Evolutionary conservation across 352 stramenopile species (phyloP).

Genomic region (Phytopythium chamaehyphon): DNA sequence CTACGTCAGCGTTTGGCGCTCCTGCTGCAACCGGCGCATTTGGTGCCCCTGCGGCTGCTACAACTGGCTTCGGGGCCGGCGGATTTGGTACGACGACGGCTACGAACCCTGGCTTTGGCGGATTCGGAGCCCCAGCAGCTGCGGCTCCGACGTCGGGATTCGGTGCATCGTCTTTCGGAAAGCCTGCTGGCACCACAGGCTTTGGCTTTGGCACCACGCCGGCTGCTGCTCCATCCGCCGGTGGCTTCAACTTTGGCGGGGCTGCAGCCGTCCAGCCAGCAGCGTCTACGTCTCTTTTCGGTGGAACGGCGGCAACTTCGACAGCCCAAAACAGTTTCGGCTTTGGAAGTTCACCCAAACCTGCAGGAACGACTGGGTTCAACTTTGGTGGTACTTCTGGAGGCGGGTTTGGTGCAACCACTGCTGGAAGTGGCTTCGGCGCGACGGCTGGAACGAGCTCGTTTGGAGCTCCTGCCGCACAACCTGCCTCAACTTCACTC

Average conservation of each 20-base stretch:
- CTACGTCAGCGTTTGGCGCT: conserved; percentile 26
- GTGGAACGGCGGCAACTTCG: neutral
- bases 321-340: neutral
- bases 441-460: conserved; percentile 16
- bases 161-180: conserved; percentile 3
- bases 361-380: neutral
- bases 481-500: conserved; percentile 4
- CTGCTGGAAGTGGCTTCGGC: conserved; percentile 25
- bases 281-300: neutral
- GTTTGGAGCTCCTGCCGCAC: conserved; percentile 7
- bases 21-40: conserved; percentile 35
- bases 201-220: conserved; percentile 10
- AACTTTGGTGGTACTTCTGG: conserved; percentile 12
- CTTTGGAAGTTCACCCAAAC: neutral
- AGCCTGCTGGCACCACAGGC: conserved; percentile 1
- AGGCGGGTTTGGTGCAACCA: conserved; percentile 10
- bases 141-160: conserved; percentile 3
- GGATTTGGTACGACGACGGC: conserved; percentile 11
- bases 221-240: neutral
- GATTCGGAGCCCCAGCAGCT: conserved; percentile 25
- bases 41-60: conserved; percentile 28
- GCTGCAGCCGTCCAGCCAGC: conserved; percentile 1
- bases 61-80: conserved; percentile 37
- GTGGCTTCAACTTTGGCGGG: conserved; percentile 10
- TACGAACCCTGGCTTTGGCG: conserved; percentile 30